These are phyloP conservation scores for Pythium aphanidermatum DNA, from an alignment of 352 stramenopile genomes.

Conservation along the genomic window DNA sequence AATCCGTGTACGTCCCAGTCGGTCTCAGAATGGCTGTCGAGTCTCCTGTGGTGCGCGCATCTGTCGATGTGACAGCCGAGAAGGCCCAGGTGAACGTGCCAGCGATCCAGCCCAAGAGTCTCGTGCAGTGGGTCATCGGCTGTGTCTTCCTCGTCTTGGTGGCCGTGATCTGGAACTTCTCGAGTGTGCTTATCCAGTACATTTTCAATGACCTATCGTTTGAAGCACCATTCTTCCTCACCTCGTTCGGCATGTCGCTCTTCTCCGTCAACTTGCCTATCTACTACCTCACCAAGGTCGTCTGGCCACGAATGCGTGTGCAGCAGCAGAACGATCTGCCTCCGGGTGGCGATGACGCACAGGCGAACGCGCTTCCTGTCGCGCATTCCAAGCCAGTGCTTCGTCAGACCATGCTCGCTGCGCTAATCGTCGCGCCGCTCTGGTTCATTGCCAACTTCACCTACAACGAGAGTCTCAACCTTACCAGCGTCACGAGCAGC, in stretches of 20 bases:
- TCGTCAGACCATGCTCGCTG: constrained; percentile 27
- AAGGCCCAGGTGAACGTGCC: not conserved
- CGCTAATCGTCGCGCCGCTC: constrained; percentile 81
- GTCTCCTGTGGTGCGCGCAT: not conserved
- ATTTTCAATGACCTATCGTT: constrained; percentile 86
- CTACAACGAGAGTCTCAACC: constrained; percentile 91
- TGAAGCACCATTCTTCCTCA: constrained; percentile 85
- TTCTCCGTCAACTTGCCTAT: constrained; percentile 83
- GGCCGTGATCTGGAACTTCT: constrained; percentile 80
- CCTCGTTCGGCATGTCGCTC: constrained; percentile 83
- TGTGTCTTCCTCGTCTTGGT: constrained; percentile 69
- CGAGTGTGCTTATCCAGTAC: constrained; percentile 85
- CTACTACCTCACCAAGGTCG: constrained; percentile 57
- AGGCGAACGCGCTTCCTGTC: not conserved
- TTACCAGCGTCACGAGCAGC: constrained; percentile 90
- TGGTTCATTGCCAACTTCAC: constrained; percentile 96
- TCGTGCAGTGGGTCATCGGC: constrained; percentile 52
- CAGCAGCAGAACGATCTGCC: constrained; percentile 21
- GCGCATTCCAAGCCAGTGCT: constrained; percentile 28
- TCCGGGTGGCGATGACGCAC: constrained; percentile 11
- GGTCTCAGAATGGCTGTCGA: not conserved
- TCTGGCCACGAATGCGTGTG: constrained; percentile 29
- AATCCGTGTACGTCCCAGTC: not conserved
- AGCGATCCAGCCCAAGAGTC: not conserved
- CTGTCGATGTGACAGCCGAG: not conserved